Percentiles rank a stretch among this genome's conserved stretches.
Conservation (phyloP, 2,329 filamentous ascomycete species). For the Graphium sp. region DNA sequence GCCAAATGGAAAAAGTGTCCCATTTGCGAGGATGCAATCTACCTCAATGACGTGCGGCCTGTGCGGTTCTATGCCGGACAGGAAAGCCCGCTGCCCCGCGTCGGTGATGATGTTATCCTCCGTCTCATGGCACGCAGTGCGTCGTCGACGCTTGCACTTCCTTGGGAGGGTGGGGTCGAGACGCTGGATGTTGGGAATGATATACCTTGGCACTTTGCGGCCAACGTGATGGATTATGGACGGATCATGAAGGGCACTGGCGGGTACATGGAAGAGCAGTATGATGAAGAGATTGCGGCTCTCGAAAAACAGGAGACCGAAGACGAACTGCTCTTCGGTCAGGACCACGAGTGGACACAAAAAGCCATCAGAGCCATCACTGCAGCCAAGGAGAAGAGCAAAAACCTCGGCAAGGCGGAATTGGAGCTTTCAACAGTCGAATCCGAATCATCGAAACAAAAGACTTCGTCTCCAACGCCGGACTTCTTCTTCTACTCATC, state of each 20-base stretch:
- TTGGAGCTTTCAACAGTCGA: neutral
- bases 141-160: conserved; percentile 72
- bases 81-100: conserved; percentile 61
- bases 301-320: conserved; percentile 65
- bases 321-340: conserved; percentile 80
- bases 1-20: conserved; percentile 88
- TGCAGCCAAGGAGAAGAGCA: conserved; percentile 58
- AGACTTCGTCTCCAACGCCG: conserved; percentile 15
- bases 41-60: conserved; percentile 74
- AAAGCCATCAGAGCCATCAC: conserved; percentile 64
- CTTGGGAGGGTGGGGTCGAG: conserved; percentile 61
- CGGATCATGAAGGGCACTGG: conserved; percentile 88
- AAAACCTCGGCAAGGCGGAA: conserved; percentile 7
- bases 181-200: conserved; percentile 52
- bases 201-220: conserved; percentile 88
- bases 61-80: conserved; percentile 86
- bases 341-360: conserved; percentile 83
- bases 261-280: conserved; percentile 72
- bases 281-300: conserved; percentile 60
- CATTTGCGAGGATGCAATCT: conserved; percentile 88
- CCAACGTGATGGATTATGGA: conserved; percentile 87
- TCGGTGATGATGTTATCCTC: conserved; percentile 80
- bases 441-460: neutral
- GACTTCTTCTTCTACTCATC: conserved; percentile 81
- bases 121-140: conserved; percentile 69